These are phyloP conservation scores for Lipomyces japonicus DNA, from an alignment of 805 yeast genomes.

Conservation along the genomic window DNA sequence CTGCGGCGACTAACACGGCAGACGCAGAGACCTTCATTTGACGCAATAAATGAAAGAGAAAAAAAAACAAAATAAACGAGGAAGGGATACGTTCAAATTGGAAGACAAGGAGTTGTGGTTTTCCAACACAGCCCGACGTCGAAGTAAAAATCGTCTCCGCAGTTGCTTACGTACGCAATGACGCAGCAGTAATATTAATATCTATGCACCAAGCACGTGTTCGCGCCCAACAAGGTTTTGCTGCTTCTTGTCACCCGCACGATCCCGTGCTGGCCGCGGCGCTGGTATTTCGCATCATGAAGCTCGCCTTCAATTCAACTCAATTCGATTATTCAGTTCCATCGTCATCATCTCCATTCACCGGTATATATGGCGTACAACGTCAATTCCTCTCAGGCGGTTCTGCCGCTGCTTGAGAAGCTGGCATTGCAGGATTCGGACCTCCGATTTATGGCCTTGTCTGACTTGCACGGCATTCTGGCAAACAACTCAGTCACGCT, in stretches of 20 bases:
- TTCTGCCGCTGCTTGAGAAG: conserved; percentile 29
- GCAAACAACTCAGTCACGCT: conserved; percentile 32
- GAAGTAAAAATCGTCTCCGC: too few species aligned
- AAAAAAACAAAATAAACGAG: not conserved
- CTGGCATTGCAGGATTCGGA: conserved; percentile 58
- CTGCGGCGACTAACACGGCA: not conserved
- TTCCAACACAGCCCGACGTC: not conserved
- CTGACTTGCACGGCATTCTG: conserved; percentile 54
- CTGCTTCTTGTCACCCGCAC: too few species aligned
- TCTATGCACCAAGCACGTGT: too few species aligned
- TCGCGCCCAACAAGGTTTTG: too few species aligned
- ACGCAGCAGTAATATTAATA: too few species aligned
- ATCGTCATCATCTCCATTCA: too few species aligned
- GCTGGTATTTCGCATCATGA: too few species aligned
- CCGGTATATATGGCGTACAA: not conserved
- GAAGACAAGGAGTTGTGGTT: not conserved
- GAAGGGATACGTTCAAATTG: not conserved
- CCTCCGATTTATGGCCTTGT: conserved; percentile 78
- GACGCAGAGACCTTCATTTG: not conserved
- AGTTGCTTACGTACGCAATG: too few species aligned
- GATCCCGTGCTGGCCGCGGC: too few species aligned
- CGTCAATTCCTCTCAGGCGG: conserved; percentile 2
- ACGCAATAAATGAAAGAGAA: not conserved
- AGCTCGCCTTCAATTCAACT: not conserved
- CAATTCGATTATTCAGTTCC: too few species aligned